Base-by-base conservation (phyloP, 2,329 filamentous ascomycete genomes). In the Stylonectria norvegica region DNA sequence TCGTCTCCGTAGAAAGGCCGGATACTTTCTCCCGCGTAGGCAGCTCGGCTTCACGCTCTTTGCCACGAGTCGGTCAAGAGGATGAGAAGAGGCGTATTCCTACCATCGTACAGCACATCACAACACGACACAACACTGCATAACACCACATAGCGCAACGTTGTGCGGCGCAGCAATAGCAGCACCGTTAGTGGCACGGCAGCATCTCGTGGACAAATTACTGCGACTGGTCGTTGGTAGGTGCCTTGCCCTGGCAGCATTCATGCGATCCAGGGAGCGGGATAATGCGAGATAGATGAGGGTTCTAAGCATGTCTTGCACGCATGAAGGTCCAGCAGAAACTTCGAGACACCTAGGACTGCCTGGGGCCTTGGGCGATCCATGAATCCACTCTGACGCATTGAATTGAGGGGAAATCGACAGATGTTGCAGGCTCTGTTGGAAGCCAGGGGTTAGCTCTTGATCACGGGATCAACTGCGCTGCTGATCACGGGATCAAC, bases 401-500 rank as follows among this genome's bases (percentile, higher is more conserved):
- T 8, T n/a, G 48, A 52, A 52, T 52, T 44, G 48, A 54, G 43
- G 23, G 35, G 33, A 25, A 42, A 41, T 48, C 48, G 39, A 38
- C 41, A 36, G 36, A 40, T 35, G 12, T 18, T 12, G 27, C n/a
- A n/a, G n/a, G n/a, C n/a, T n/a, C n/a, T n/a, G n/a, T n/a, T n/a
- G n/a, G n/a, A n/a, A n/a, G n/a, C n/a, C n/a, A n/a, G n/a, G n/a
- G n/a, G n/a, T n/a, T n/a, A n/a, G n/a, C n/a, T n/a, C n/a, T n/a
- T n/a, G n/a, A n/a, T n/a, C n/a, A n/a, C n/a, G n/a, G n/a, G n/a
- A n/a, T n/a, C n/a, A n/a, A n/a, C n/a, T n/a, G n/a, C n/a, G n/a
- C n/a, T n/a, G n/a, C n/a, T n/a, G n/a, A n/a, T n/a, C n/a, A n/a
- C n/a, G n/a, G n/a, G n/a, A n/a, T n/a, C n/a, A n/a, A n/a, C n/a